A percentile compares a stretch with the other conserved stretches of the same genome.
Evolutionary conservation across 352 stramenopile genomes (phyloP).

Genomic region (Pythium plurisporium): DNA sequence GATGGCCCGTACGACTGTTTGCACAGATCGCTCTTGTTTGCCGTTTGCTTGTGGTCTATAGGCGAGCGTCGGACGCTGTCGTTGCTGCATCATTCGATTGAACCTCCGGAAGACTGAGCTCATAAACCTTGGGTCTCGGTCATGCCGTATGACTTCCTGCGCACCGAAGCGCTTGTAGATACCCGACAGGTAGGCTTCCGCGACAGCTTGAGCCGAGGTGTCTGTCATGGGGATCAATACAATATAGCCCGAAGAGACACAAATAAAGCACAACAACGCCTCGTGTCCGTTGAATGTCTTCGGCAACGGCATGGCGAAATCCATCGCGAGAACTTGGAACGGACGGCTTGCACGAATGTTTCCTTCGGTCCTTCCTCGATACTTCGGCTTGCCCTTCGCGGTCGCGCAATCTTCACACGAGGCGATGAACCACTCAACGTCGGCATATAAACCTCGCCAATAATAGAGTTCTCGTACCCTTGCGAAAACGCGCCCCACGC

Average conservation of each 20-base stretch:
- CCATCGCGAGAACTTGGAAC: slow-evolving; percentile 7
- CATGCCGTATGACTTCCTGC: slow-evolving; percentile 11
- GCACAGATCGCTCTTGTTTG: slow-evolving; percentile 5
- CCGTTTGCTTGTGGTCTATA: slow-evolving; percentile 21
- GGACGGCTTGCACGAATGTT: not conserved
- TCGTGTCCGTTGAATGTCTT: not conserved
- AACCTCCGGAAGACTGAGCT: slow-evolving; percentile 9
- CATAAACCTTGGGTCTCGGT: slow-evolving; percentile 20
- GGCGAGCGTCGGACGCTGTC: slow-evolving; percentile 1
- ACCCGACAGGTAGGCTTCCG: slow-evolving; percentile 18
- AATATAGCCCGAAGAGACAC: slow-evolving; percentile 2
- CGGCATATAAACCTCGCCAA: slow-evolving; percentile 1
- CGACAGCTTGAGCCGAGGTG: slow-evolving; percentile 7
- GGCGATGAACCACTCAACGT: not conserved
- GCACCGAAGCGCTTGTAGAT: slow-evolving; percentile 18
- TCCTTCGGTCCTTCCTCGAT: not conserved
- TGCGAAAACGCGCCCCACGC: slow-evolving; percentile 1
- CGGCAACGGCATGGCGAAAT: slow-evolving; percentile 4
- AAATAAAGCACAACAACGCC: slow-evolving; percentile 2
- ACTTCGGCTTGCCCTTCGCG: slow-evolving; percentile 11
- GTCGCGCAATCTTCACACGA: slow-evolving; percentile 6
- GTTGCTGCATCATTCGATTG: slow-evolving; percentile 16
- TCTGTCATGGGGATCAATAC: not conserved
- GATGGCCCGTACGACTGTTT: slow-evolving; percentile 15
- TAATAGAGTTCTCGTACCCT: not conserved